Conservation (phyloP, 2,329 filamentous ascomycete genomes). For the Beauveria brongniartii region DNA sequence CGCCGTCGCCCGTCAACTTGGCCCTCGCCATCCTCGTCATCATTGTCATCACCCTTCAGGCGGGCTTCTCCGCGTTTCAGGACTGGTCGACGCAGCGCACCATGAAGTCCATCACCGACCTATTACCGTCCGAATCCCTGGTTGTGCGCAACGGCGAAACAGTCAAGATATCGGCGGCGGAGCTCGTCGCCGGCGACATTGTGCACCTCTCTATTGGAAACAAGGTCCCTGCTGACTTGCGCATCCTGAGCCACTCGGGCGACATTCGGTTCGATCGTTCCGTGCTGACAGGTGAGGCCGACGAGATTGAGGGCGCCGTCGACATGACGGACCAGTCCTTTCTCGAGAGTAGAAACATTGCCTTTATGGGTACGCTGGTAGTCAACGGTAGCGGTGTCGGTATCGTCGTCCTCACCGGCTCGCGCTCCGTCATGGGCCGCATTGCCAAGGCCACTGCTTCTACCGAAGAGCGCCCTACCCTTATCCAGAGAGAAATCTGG, state of each 20-base stretch:
- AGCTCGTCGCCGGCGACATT: slow-evolving; percentile 39
- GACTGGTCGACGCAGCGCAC: slow-evolving; percentile 39
- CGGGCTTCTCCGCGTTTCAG: slow-evolving; percentile 37
- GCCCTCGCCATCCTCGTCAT: slow-evolving; percentile 38
- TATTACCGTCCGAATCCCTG: slow-evolving; percentile 35
- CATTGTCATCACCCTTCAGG: slow-evolving; percentile 39
- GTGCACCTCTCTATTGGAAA: slow-evolving; percentile 38
- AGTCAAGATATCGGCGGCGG: slow-evolving; percentile 30
- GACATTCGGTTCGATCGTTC: slow-evolving; percentile 35
- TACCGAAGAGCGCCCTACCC: slow-evolving; percentile 29
- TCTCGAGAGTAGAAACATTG: slow-evolving; percentile 35
- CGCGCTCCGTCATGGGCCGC: slow-evolving; percentile 32
- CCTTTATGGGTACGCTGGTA: slow-evolving; percentile 34
- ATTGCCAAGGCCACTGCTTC: slow-evolving; percentile 30
- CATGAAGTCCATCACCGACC: slow-evolving; percentile 38
- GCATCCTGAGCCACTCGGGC: slow-evolving; percentile 32
- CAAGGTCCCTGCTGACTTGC: slow-evolving; percentile 40
- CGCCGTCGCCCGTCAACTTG: slow-evolving; percentile 34
- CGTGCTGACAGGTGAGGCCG: slow-evolving; percentile 34
- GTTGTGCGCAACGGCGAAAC: slow-evolving; percentile 36
- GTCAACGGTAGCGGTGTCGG: slow-evolving; percentile 33
- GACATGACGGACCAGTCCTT: slow-evolving; percentile 33
- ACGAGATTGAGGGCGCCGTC: slow-evolving; percentile 32
- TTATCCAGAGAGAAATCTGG: slow-evolving; percentile 34
- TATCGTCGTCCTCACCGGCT: slow-evolving; percentile 32